These are phyloP conservation scores for Xerocomellus intermedius DNA, from an alignment of 768 basidiomycete genomes.

Conservation along the genomic window DNA sequence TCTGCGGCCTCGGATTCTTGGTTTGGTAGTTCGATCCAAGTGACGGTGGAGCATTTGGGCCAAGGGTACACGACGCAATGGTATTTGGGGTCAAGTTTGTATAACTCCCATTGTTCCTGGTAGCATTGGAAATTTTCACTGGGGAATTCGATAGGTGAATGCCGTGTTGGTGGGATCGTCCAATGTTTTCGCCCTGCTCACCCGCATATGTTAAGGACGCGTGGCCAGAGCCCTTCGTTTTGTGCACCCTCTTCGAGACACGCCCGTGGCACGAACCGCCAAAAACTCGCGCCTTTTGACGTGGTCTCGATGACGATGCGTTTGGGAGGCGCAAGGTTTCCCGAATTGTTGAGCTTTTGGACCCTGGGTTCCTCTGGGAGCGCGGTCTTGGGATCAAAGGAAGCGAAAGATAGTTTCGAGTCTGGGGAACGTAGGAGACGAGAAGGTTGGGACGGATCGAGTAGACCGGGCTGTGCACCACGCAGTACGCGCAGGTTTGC, in stretches of 20 bases:
- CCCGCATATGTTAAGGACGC: slow-evolving; percentile 68
- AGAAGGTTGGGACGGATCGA: slow-evolving; percentile 60
- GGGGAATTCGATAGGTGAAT: slow-evolving; percentile 14
- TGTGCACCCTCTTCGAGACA: slow-evolving; percentile 51
- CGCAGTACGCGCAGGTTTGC: slow-evolving; percentile 18
- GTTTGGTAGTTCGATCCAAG: slow-evolving; percentile 15
- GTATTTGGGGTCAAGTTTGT: slow-evolving; percentile 77
- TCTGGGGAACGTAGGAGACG: slow-evolving; percentile 60
- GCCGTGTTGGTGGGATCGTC: not conserved
- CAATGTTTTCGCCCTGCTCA: slow-evolving; percentile 35
- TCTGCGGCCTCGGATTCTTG: slow-evolving; percentile 7
- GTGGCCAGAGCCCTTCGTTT: slow-evolving; percentile 73
- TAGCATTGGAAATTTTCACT: slow-evolving; percentile 52
- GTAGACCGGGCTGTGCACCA: slow-evolving; percentile 58
- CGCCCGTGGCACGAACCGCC: slow-evolving; percentile 79
- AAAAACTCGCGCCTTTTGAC: slow-evolving; percentile 53
- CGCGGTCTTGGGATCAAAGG: slow-evolving; percentile 70
- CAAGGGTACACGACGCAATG: slow-evolving; percentile 54
- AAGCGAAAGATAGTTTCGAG: slow-evolving; percentile 69
- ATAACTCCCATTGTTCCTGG: slow-evolving; percentile 84
- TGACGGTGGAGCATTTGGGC: slow-evolving; percentile 34
- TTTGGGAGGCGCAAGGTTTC: slow-evolving; percentile 55
- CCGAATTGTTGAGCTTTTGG: slow-evolving; percentile 43
- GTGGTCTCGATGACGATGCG: slow-evolving; percentile 73
- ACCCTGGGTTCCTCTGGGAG: slow-evolving; percentile 40